Evolutionary conservation across 2,329 filamentous ascomycete species (phyloP).

Genomic region (Magnaporthiopsis rhizophila): DNA sequence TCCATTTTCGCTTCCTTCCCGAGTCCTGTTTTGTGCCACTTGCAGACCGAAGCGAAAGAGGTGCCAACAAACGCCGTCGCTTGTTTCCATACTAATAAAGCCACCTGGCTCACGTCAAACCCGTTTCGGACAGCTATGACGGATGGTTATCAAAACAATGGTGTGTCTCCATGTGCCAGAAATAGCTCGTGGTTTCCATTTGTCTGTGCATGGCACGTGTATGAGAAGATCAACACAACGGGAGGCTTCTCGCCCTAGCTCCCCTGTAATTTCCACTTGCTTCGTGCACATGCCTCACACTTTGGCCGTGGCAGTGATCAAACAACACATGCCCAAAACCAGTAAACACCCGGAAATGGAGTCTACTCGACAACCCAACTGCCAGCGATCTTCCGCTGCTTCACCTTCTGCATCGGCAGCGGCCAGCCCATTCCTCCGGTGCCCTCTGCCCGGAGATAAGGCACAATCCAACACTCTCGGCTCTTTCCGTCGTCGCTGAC

Average conservation of each 20-base stretch:
- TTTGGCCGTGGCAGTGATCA: neutral
- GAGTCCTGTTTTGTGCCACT: too few species aligned
- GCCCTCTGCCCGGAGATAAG: slow-evolving; percentile 63
- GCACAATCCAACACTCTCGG: slow-evolving; percentile 77
- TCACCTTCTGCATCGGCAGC: slow-evolving; percentile 74
- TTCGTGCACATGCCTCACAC: neutral
- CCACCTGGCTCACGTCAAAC: neutral
- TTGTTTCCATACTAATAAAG: neutral
- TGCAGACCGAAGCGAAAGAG: too few species aligned
- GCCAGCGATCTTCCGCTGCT: slow-evolving; percentile 65
- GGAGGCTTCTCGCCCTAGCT: neutral
- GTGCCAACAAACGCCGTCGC: too few species aligned
- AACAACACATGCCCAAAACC: neutral
- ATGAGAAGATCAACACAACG: neutral
- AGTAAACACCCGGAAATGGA: neutral
- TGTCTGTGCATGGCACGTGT: too few species aligned
- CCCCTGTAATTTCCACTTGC: neutral
- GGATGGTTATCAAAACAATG: neutral
- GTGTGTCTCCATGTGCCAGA: neutral
- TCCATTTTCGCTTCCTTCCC: too few species aligned
- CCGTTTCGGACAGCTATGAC: neutral
- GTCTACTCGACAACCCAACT: slow-evolving; percentile 64
- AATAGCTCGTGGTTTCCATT: neutral
- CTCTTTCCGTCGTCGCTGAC: slow-evolving; percentile 29
- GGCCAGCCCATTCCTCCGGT: slow-evolving; percentile 69